Evolutionary conservation across 768 basidiomycete species (phyloP), one percentile per base, ranked within the genome.

Genomic region (Amyloporia xantha): DNA sequence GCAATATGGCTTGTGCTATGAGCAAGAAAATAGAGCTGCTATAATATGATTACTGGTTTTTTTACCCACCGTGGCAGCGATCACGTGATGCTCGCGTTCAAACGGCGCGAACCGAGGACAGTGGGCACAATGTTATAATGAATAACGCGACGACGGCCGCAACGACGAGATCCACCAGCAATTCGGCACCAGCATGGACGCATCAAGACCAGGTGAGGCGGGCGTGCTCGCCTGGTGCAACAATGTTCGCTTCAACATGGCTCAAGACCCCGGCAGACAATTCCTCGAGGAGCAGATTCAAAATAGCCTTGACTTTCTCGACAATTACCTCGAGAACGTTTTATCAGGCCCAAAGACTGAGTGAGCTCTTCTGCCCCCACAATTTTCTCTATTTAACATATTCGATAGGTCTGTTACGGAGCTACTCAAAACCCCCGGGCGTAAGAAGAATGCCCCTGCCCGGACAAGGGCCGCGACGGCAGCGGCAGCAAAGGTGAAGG

Each of bases 381-480:
- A 10, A 20, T 17, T 40, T 23, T 7, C 41, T 19, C 20, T 30
- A 23, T 54, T 13, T 52, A 19, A 19, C 50, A 19, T 20, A 13
- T 43, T 51, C 19, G 56, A 48, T 53, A 90, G 88, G 41, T 76
- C 80, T 6, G 75, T 91, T 13, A 81, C 88, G 36, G 86, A 91
- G 46, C 74, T 91, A 15, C 79, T 91, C 2, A 91, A 91, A 67
- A 91, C 90, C 1, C 89, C 89, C 12, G 82, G 85, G 25, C 77
- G 87, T 38, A 87, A 78, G 64, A 86, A 77, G 66, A 72, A 70
- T 41, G 64, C 73, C 12, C 67, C 69, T 3, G 77, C 72, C 55
- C 77, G 74, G 55, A 69, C 75, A 15, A 78, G 78, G 55, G 61
- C 71, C n/a, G 67, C 62, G 21, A 54, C 62, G 10, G 61, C 62